Conservation (phyloP, 2,329 filamentous ascomycete genomes). For the Metarhizium brunneum region DNA sequence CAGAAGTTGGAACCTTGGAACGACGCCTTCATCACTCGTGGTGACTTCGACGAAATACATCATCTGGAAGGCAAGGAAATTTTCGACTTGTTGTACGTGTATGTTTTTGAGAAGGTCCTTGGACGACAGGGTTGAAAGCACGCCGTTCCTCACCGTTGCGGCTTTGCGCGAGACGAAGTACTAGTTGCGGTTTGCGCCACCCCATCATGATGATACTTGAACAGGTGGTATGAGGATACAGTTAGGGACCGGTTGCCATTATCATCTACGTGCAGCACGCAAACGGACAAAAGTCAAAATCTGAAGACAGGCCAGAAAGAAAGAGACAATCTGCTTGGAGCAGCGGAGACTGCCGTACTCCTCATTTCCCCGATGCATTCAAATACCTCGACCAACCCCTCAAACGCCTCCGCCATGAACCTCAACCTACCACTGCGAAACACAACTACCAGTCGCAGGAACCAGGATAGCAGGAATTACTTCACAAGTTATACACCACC, state of each 20-base stretch:
- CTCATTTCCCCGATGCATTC: neutral
- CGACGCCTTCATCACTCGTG: neutral
- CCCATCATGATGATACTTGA: neutral
- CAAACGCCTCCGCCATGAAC: constrained; percentile 28
- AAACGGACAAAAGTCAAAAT: neutral
- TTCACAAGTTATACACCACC: constrained; percentile 46
- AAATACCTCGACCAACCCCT: constrained; percentile 6
- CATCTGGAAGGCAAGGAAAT: neutral
- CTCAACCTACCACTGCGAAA: constrained; percentile 42
- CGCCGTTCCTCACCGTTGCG: neutral
- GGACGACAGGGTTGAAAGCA: neutral
- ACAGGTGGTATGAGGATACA: neutral
- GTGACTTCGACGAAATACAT: neutral
- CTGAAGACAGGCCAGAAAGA: neutral
- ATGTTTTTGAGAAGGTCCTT: neutral
- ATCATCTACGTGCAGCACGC: neutral
- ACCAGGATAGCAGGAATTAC: constrained; percentile 46
- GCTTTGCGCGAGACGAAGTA: neutral
- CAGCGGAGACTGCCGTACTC: neutral
- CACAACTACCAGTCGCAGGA: constrained; percentile 34
- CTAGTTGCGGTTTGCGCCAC: neutral
- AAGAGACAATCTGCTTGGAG: neutral
- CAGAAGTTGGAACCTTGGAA: neutral
- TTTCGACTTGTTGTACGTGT: neutral
- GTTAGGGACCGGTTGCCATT: neutral